phyloP scores from a whole-genome alignment of 2,329 filamentous ascomycete species.

The Trichoderma aggressivum region DNA sequence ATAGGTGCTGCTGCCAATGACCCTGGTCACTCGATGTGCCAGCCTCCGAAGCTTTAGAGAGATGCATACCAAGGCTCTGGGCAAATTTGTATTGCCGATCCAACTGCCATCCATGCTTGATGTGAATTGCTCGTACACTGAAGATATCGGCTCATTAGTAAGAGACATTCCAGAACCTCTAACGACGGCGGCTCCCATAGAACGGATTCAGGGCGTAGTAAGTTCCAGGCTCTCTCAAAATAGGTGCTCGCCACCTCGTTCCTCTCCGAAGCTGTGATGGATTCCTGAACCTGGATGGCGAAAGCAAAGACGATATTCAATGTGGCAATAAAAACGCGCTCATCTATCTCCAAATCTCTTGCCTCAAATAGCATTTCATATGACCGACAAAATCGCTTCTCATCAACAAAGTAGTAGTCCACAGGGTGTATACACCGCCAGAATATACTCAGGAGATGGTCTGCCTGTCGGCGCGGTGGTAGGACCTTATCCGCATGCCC shows the following conservation, averaged over 20 bases:
- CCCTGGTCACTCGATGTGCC: not conserved
- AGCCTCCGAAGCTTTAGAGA: not conserved
- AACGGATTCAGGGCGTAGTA: not conserved
- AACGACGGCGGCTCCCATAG: not conserved
- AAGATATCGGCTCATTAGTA: not conserved
- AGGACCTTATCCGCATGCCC: not conserved
- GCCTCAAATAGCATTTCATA: not conserved
- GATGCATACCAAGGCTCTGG: not conserved
- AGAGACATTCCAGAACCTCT: not conserved
- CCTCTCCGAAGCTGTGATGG: not conserved
- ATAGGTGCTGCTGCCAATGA: not conserved
- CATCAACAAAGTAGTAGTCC: not conserved
- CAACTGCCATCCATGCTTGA: constrained; percentile 1
- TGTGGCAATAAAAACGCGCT: not conserved
- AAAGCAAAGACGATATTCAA: not conserved
- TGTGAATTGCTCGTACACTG: not conserved
- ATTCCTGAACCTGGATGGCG: not conserved
- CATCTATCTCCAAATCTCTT: not conserved
- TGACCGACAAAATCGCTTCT: not conserved
- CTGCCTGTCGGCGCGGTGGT: not conserved
- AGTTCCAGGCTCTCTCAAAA: not conserved
- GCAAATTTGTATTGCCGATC: not conserved
- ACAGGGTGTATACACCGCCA: not conserved
- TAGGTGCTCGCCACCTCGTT: not conserved
- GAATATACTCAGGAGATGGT: not conserved